A percentile compares a stretch with the other conserved stretches of the same genome.
Evolutionary conservation across 805 yeast species (phyloP).

Genomic region (Saccharomyces paradoxus): DNA sequence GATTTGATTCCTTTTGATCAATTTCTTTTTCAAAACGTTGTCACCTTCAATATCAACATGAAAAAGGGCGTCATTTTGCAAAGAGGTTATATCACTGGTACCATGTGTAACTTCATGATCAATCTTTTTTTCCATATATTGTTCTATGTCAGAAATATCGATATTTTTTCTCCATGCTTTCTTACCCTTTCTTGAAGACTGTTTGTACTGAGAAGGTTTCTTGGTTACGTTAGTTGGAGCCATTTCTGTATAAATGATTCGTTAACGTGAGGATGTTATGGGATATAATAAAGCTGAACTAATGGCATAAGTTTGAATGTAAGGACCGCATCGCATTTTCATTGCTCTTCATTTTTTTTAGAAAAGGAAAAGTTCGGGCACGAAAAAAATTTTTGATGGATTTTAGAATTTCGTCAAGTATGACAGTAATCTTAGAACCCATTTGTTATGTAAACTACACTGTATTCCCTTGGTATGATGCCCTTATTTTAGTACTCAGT

Average conservation of each 20-base stretch:
- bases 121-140: conserved; percentile 57
- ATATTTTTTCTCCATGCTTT: conserved; percentile 95
- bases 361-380: background rate
- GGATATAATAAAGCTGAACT: background rate
- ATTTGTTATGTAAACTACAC: background rate
- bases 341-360: background rate
- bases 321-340: background rate
- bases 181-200: conserved; percentile 85
- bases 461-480: background rate
- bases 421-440: background rate
- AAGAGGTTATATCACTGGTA: conserved; percentile 17
- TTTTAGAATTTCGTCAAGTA: background rate
- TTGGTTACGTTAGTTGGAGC: conserved; percentile 10
- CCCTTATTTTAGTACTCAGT: background rate
- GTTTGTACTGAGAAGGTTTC: conserved; percentile 54
- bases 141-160: conserved; percentile 72
- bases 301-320: background rate
- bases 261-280: background rate
- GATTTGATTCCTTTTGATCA: conserved; percentile 32
- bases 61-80: conserved; percentile 26
- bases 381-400: background rate
- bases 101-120: conserved; percentile 43
- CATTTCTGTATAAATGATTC: conserved; percentile 8
- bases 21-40: conserved; percentile 34
- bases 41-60: conserved; percentile 64